Evolutionary conservation across 805 yeast species (phyloP), one percentile per base, ranked within the genome.

Genomic region (Kluyveromyces wickerhamii): DNA sequence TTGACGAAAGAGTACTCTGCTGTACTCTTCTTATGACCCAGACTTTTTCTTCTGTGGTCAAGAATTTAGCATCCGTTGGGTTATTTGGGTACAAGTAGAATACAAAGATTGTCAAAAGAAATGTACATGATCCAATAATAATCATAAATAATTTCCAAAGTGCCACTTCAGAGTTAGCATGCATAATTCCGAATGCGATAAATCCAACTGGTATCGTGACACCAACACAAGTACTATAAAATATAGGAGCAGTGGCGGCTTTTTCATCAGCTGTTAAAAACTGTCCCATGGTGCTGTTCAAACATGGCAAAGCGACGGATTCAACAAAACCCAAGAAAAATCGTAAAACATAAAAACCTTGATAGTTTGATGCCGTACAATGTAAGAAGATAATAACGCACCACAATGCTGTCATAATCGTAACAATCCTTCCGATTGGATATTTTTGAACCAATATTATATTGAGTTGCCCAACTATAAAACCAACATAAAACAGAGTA

Each of bases 141-240:
- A 77, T 66, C 54, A 67, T 69, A 36, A 75, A 66, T 12, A 77
- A 48, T 44, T 71, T 69, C 81, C 83, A 79, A 9, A 59, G 40
- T 16, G 60, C 48, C 17, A 61, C 47, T 0, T 58, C 29, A 15
- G 51, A 30, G 8, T 41, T 42, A 12, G 62, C 39, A 35, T 51
- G 52, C 6, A 62, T 29, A 4, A 62, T 59, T 41, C 67, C 68
- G 38, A 59, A 63, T 0, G 69, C 63, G 33, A 71, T 67, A 46
- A 71, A 69, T 4, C 73, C 74, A 20, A 70, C 66, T 9, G 77
- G 74, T 27, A 74, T 69, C 2, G 72, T 62, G 10, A 62, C 63
- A 39, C 72, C 76, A 38, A 72, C 50, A 53, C 76, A 69, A 7
- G 73, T 62, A 9, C 68, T 57, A 43, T 67, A 74, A 45, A 76